Evolutionary conservation across 352 stramenopile genomes (phyloP).

Genomic region (Aphanomyces euteiches): DNA sequence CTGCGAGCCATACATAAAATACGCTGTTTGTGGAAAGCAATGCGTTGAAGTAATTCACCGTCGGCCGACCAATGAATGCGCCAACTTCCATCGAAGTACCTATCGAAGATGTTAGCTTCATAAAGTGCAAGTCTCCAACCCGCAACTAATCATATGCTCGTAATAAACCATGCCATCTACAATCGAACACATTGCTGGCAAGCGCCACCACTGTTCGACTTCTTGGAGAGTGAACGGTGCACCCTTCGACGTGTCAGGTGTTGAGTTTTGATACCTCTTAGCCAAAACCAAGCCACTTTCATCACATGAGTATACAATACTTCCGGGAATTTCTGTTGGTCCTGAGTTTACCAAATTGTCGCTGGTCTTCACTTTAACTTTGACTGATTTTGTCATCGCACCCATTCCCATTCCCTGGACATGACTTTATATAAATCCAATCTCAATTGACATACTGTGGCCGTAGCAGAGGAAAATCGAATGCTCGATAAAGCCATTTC

Average conservation of each 20-base stretch:
- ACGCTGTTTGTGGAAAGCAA: slow-evolving; percentile 84
- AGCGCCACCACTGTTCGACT: slow-evolving; percentile 84
- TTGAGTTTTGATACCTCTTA: slow-evolving; percentile 69
- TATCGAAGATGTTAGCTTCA: background rate
- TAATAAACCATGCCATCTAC: slow-evolving; percentile 82
- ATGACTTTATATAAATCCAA: slow-evolving; percentile 28
- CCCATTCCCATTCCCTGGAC: slow-evolving; percentile 66
- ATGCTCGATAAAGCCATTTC: slow-evolving; percentile 60
- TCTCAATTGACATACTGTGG: slow-evolving; percentile 44
- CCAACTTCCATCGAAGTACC: slow-evolving; percentile 77
- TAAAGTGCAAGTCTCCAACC: slow-evolving; percentile 20
- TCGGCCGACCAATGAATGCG: slow-evolving; percentile 84
- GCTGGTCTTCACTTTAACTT: slow-evolving; percentile 21
- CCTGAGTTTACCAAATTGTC: slow-evolving; percentile 39
- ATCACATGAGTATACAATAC: slow-evolving; percentile 78
- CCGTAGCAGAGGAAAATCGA: slow-evolving; percentile 73
- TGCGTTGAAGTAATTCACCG: slow-evolving; percentile 76
- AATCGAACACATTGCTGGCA: slow-evolving; percentile 65
- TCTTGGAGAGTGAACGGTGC: slow-evolving; percentile 77
- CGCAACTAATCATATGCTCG: slow-evolving; percentile 86
- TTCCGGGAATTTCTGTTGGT: slow-evolving; percentile 53
- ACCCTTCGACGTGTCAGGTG: slow-evolving; percentile 59
- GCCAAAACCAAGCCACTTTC: slow-evolving; percentile 69
- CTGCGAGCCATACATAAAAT: slow-evolving; percentile 83
- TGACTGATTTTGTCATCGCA: slow-evolving; percentile 32